Conservation (phyloP, 108 stramenopile genomes). For the Schizochytrium sp. region DNA sequence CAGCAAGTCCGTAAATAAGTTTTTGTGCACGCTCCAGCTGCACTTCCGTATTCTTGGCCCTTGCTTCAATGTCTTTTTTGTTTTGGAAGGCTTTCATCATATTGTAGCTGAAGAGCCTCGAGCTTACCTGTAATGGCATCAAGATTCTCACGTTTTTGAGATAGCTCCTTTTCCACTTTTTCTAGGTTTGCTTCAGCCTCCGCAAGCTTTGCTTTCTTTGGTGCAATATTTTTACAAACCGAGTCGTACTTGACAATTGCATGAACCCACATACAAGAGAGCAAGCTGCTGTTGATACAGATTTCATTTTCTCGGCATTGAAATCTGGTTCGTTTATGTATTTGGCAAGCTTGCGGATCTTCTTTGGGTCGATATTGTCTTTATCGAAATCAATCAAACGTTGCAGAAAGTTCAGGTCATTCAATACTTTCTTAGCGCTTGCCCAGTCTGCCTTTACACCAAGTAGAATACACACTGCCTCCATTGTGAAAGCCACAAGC, state of each 20-base stretch:
- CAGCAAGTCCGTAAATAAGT: slow-evolving; percentile 78
- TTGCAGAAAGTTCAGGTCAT: slow-evolving; percentile 77
- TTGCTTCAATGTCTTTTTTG: slow-evolving; percentile 64
- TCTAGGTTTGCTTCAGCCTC: slow-evolving; percentile 76
- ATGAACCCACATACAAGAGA: slow-evolving; percentile 81
- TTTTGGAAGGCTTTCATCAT: slow-evolving; percentile 59
- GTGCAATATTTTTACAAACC: slow-evolving; percentile 76
- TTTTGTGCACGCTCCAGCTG: slow-evolving; percentile 76
- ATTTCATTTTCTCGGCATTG: slow-evolving; percentile 74
- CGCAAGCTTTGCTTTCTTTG: slow-evolving; percentile 73
- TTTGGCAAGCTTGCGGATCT: slow-evolving; percentile 75
- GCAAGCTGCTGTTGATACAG: slow-evolving; percentile 75
- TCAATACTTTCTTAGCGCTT: slow-evolving; percentile 70
- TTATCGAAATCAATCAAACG: slow-evolving; percentile 76
- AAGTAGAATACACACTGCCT: slow-evolving; percentile 76
- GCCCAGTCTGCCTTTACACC: slow-evolving; percentile 74
- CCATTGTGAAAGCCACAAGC: slow-evolving; percentile 74
- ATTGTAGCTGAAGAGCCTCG: slow-evolving; percentile 62
- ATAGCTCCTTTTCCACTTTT: slow-evolving; percentile 69
- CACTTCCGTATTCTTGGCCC: slow-evolving; percentile 57
- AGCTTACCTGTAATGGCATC: slow-evolving; percentile 25
- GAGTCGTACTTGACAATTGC: slow-evolving; percentile 80
- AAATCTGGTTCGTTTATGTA: slow-evolving; percentile 75
- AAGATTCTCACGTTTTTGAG: slow-evolving; percentile 61
- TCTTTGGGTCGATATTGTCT: slow-evolving; percentile 80